These are phyloP conservation scores for Fusarium sp. DNA, from an alignment of 2,329 filamentous ascomycete genomes.

Conservation along the genomic window DNA sequence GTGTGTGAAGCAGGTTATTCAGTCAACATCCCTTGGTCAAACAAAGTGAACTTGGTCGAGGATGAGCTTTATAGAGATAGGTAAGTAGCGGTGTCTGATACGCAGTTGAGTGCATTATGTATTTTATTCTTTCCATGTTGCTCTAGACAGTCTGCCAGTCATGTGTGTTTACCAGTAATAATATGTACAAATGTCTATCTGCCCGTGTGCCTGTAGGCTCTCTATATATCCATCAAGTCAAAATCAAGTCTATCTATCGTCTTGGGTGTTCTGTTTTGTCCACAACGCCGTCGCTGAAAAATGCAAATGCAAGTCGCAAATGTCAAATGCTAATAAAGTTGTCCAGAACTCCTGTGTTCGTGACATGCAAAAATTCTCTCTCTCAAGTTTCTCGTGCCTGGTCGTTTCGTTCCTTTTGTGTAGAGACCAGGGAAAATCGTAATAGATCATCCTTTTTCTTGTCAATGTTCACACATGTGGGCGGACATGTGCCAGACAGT, in stretches of 20 bases:
- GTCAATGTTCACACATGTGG: conserved; percentile 2
- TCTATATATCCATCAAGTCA: conserved; percentile 14
- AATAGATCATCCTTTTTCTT: neutral
- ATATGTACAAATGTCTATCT: conserved; percentile 2
- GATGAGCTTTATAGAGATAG: no score
- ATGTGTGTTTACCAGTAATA: neutral
- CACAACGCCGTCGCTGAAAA: conserved; percentile 32
- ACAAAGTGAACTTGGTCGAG: neutral
- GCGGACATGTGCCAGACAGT: conserved; percentile 2
- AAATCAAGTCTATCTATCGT: conserved; percentile 7
- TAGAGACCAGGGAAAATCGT: neutral
- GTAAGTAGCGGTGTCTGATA: neutral
- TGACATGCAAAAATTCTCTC: conserved; percentile 7
- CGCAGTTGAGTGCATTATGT: neutral
- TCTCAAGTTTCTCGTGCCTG: conserved; percentile 12
- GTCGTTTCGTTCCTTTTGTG: neutral
- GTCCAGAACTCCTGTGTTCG: conserved; percentile 20
- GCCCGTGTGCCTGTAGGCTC: conserved; percentile 3
- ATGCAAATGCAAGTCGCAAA: conserved; percentile 4
- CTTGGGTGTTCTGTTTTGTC: conserved; percentile 2
- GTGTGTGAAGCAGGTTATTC: neutral
- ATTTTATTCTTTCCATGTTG: neutral
- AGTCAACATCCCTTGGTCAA: neutral
- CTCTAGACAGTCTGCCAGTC: neutral
- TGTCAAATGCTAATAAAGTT: conserved; percentile 16